A percentile compares a stretch with the other conserved stretches of the same genome.
Conservation (phyloP, 495 filamentous ascomycete species). For the Xylaria curta region DNA sequence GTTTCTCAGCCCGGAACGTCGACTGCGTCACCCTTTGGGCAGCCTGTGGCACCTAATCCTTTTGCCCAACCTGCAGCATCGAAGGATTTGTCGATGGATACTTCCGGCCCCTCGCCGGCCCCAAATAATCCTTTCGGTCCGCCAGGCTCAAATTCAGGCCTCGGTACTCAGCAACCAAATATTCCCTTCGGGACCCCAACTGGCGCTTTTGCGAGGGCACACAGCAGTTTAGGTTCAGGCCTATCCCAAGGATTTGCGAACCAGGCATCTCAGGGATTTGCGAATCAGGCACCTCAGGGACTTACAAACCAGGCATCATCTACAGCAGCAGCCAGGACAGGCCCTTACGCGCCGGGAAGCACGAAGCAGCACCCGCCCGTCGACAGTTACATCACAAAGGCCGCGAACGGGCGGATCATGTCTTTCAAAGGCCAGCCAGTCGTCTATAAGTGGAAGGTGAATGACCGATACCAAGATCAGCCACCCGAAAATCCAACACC, state of each 20-base stretch:
- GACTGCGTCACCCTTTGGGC: constrained; percentile 45
- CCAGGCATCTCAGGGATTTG: constrained; percentile 1
- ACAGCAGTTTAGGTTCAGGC: not conserved
- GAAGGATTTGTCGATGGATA: constrained; percentile 37
- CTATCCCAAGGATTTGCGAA: constrained; percentile 15
- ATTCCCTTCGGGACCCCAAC: not conserved
- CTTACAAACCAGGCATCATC: not conserved
- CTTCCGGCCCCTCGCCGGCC: constrained; percentile 27
- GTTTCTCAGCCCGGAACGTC: constrained; percentile 24
- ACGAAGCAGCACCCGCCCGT: constrained; percentile 51
- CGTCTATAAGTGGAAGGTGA: constrained; percentile 42
- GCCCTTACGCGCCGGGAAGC: constrained; percentile 50
- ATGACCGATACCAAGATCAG: constrained; percentile 34
- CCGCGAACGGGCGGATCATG: constrained; percentile 40
- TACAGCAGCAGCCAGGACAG: constrained; percentile 19
- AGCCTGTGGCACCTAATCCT: constrained; percentile 38
- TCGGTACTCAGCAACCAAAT: not conserved
- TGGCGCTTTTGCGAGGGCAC: not conserved
- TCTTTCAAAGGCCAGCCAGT: constrained; percentile 53
- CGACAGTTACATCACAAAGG: constrained; percentile 43
- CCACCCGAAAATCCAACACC: constrained; percentile 28
- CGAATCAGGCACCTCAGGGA: constrained; percentile 3
- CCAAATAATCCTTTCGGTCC: constrained; percentile 36
- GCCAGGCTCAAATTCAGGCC: not conserved
- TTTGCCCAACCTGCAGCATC: constrained; percentile 28